Evolutionary conservation across 1,139 yeast genomes (phyloP).

Genomic region (Pichia inconspicua): DNA sequence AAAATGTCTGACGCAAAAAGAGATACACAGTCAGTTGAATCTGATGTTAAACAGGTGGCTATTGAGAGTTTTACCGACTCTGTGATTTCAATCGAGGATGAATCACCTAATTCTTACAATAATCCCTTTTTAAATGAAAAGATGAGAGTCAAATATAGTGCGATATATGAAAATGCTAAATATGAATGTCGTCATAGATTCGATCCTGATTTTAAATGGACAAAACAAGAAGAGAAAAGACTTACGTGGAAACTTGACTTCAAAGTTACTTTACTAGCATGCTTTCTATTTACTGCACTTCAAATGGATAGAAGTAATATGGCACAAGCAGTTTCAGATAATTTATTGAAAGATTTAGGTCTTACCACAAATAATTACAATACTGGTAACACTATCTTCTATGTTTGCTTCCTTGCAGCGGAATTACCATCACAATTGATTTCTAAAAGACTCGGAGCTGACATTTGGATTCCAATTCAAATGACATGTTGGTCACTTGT

Average conservation of each 20-base stretch:
- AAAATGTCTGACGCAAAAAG: not conserved
- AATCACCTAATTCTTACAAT: not conserved
- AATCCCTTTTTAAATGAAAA: slow-evolving; percentile 33
- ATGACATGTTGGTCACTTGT: slow-evolving; percentile 44
- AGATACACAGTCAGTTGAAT: not conserved
- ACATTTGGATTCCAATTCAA: slow-evolving; percentile 47
- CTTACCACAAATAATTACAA: slow-evolving; percentile 43
- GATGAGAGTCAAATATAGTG: slow-evolving; percentile 35
- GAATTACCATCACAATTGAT: slow-evolving; percentile 51
- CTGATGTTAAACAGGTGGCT: not conserved
- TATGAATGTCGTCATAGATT: slow-evolving; percentile 39
- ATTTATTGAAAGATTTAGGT: slow-evolving; percentile 36
- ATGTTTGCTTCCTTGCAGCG: slow-evolving; percentile 38
- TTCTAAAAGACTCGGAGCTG: slow-evolving; percentile 46
- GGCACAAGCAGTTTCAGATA: slow-evolving; percentile 43
- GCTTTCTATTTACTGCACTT: slow-evolving; percentile 43
- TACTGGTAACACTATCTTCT: slow-evolving; percentile 39
- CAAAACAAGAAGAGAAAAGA: slow-evolving; percentile 33
- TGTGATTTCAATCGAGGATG: not conserved
- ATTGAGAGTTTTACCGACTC: not conserved
- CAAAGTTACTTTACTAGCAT: slow-evolving; percentile 41
- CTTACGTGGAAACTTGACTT: slow-evolving; percentile 38
- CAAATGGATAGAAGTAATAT: slow-evolving; percentile 47
- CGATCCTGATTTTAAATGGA: slow-evolving; percentile 42
- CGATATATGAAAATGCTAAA: slow-evolving; percentile 34